phyloP scores from a whole-genome alignment of 2,329 filamentous ascomycete species.

The Pyrenophora seminiperda region DNA sequence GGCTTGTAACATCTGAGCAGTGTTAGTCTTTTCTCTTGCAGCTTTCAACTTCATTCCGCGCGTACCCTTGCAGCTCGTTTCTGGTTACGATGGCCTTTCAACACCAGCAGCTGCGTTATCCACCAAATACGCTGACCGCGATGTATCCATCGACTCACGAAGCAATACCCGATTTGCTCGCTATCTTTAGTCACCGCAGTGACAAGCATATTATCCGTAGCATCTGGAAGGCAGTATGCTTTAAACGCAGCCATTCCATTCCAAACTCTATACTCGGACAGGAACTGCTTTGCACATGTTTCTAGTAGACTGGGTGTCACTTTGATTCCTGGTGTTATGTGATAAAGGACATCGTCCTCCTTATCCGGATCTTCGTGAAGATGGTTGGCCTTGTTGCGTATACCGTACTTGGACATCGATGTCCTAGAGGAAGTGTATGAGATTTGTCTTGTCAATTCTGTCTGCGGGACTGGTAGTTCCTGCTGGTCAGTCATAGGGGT shows the following conservation, averaged over 20 bases:
- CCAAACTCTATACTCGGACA: constrained; percentile 4
- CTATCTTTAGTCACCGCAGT: constrained; percentile 1
- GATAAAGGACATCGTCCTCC: constrained; percentile 11
- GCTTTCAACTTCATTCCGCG: no score
- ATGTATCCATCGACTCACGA: constrained; percentile 16
- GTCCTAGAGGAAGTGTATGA: neutral
- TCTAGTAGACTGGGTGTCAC: constrained; percentile 2
- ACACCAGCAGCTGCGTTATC: constrained; percentile 18
- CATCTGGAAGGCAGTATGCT: neutral
- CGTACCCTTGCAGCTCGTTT: constrained; percentile 15
- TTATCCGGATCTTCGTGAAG: constrained; percentile 7
- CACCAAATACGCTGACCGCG: constrained; percentile 11
- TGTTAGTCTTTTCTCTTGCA: neutral
- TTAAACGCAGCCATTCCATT: constrained; percentile 1
- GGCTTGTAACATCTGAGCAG: constrained; percentile 12
- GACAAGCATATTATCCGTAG: constrained; percentile 11
- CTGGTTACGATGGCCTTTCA: constrained; percentile 13
- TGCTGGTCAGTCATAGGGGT: neutral
- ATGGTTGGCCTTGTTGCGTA: constrained; percentile 4
- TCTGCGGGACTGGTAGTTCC: neutral
- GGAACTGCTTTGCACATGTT: constrained; percentile 2
- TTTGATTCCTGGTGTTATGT: constrained; percentile 4
- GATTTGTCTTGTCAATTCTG: neutral
- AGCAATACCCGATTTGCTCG: constrained; percentile 12
- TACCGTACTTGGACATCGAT: neutral